Conservation (phyloP, 441 rosid species). For the Syzygium malaccense region DNA sequence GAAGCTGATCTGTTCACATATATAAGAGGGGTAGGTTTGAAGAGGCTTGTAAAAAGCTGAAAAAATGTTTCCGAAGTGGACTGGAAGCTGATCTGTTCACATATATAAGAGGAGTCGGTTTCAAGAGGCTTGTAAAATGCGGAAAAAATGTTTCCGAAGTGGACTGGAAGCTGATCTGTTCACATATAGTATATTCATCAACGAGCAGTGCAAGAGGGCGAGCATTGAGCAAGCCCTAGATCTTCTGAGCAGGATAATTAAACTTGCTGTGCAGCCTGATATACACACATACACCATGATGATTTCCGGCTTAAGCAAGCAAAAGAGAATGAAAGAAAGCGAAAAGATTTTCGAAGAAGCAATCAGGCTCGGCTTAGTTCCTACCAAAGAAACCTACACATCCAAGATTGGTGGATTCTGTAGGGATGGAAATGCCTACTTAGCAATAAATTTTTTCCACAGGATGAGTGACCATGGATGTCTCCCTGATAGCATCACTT, state of each 20-base stretch:
- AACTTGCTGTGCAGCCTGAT: conserved; percentile 57
- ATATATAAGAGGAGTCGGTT: conserved; percentile 54
- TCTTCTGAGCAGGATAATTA: conserved; percentile 52
- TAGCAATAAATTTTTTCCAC: conserved; percentile 43
- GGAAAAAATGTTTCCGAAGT: conserved; percentile 33
- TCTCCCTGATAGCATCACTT: conserved; percentile 60
- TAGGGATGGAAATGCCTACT: conserved; percentile 38
- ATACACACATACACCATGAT: conserved; percentile 50
- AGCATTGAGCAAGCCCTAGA: conserved; percentile 46
- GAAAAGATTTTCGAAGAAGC: conserved; percentile 51
- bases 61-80: too few relatives aligned
- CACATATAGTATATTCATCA: conserved; percentile 78
- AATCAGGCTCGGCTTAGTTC: conserved; percentile 41
- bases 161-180: conserved; percentile 66
- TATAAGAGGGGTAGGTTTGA: too few relatives aligned
- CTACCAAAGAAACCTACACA: conserved; percentile 82
- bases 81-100: too few relatives aligned
- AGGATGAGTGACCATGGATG: conserved; percentile 59
- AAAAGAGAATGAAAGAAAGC: conserved; percentile 53
- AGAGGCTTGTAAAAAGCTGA: too few relatives aligned
- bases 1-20: too few relatives aligned
- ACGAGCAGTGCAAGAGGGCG: conserved; percentile 53
- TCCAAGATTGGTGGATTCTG: conserved; percentile 75
- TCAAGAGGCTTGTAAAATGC: conserved; percentile 52
- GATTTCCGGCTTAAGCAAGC: conserved; percentile 68